These are phyloP conservation scores for Debaryomycetaceae sp. DNA, from an alignment of 1,139 yeast species.

Conservation along the genomic window DNA sequence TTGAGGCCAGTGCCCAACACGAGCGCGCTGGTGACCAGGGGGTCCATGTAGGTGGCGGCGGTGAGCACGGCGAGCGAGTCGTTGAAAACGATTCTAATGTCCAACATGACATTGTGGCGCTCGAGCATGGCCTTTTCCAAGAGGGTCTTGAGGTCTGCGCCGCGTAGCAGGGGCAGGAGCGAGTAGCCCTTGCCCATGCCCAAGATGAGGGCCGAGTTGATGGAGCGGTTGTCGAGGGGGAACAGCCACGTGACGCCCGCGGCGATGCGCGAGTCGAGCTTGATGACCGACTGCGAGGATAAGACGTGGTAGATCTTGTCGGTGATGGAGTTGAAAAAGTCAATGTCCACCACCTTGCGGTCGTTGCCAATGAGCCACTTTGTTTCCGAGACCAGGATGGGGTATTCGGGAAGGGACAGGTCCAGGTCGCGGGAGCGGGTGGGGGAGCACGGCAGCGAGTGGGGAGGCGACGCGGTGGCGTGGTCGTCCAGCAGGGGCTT, in stretches of 20 bases:
- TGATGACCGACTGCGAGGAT: slow-evolving; percentile 14
- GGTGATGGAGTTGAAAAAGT: slow-evolving; percentile 33
- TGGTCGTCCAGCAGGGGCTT: too few relatives aligned
- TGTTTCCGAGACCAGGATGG: slow-evolving; percentile 16
- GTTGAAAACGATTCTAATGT: slow-evolving; percentile 27
- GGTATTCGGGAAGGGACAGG: background rate
- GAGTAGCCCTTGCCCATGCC: slow-evolving; percentile 44
- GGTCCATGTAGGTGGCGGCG: slow-evolving; percentile 32
- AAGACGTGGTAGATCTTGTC: slow-evolving; percentile 22
- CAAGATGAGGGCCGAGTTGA: slow-evolving; percentile 34
- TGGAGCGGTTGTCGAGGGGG: slow-evolving; percentile 35
- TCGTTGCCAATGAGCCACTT: slow-evolving; percentile 33
- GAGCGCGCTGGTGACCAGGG: slow-evolving; percentile 28
- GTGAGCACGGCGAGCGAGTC: slow-evolving; percentile 39
- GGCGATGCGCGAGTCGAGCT: slow-evolving; percentile 11
- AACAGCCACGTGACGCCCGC: slow-evolving; percentile 53
- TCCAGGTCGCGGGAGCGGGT: background rate
- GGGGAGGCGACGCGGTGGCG: too few relatives aligned
- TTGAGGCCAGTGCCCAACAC: slow-evolving; percentile 39
- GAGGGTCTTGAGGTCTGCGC: slow-evolving; percentile 30
- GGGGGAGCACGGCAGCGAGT: too few relatives aligned
- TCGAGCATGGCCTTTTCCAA: slow-evolving; percentile 21
- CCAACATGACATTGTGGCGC: slow-evolving; percentile 15
- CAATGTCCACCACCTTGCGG: slow-evolving; percentile 24
- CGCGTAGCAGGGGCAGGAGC: slow-evolving; percentile 26